Percentiles rank a stretch among this genome's conserved stretches.
These are phyloP conservation scores for Pichia sp. DNA, from an alignment of 1,139 yeast genomes.

Conservation along the genomic window DNA sequence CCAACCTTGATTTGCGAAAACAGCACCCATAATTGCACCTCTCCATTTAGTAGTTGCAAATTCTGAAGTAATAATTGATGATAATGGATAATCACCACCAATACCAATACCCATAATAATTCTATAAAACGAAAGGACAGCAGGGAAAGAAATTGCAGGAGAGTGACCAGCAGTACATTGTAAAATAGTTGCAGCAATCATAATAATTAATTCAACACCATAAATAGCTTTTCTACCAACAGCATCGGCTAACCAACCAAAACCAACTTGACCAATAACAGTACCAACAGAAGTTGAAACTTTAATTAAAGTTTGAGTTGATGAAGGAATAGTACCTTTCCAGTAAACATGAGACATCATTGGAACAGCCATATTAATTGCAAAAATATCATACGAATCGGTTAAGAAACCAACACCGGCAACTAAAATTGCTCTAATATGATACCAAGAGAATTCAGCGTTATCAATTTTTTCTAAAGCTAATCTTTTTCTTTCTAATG, in stretches of 20 bases:
- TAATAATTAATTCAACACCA: conserved; percentile 80
- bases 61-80: conserved; percentile 87
- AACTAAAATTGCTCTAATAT: conserved; percentile 75
- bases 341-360: conserved; percentile 75
- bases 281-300: conserved; percentile 93
- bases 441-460: conserved; percentile 84
- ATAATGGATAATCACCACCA: conserved; percentile 98
- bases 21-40: conserved; percentile 95
- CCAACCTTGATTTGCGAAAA: conserved; percentile 88
- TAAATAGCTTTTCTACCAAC: conserved; percentile 84
- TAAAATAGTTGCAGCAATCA: conserved; percentile 72
- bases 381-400: conserved; percentile 87
- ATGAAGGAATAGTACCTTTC: conserved; percentile 60
- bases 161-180: conserved; percentile 69
- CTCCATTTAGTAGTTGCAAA: conserved; percentile 90
- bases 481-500: conserved; percentile 81
- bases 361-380: conserved; percentile 73
- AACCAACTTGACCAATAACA: conserved; percentile 83
- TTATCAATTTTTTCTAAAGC: conserved; percentile 86
- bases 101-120: conserved; percentile 92
- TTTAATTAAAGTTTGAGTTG: conserved; percentile 70
- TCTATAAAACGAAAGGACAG: conserved; percentile 69
- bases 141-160: conserved; percentile 65
- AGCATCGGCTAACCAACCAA: conserved; percentile 79
- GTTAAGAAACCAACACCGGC: conserved; percentile 95